Evolutionary conservation across 768 basidiomycete species (phyloP).

Genomic region (Amanita muscaria): DNA sequence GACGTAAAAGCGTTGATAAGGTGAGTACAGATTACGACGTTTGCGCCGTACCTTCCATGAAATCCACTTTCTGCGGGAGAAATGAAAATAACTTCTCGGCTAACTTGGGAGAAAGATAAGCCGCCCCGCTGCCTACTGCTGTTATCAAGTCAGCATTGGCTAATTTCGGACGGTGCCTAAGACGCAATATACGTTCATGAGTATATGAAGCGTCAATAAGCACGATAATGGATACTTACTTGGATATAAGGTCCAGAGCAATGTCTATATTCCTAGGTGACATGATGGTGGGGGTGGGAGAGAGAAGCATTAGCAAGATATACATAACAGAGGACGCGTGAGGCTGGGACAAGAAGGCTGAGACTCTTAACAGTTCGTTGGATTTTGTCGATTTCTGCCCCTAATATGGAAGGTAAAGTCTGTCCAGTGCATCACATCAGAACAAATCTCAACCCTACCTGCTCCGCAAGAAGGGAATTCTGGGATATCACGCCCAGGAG

Average conservation of each 20-base stretch:
- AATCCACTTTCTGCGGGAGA: slow-evolving; percentile 23
- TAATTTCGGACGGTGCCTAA: slow-evolving; percentile 39
- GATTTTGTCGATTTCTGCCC: slow-evolving; percentile 34
- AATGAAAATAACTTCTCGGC: slow-evolving; percentile 30
- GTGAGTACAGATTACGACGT: too few species aligned
- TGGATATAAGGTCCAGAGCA: neutral
- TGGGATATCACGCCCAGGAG: slow-evolving; percentile 39
- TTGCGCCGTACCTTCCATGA: slow-evolving; percentile 42
- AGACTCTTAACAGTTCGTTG: slow-evolving; percentile 34
- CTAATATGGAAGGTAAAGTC: too few species aligned
- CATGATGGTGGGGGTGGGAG: slow-evolving; percentile 44
- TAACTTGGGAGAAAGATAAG: slow-evolving; percentile 56
- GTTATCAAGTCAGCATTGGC: slow-evolving; percentile 45
- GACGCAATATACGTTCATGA: slow-evolving; percentile 33
- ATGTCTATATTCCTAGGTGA: slow-evolving; percentile 42
- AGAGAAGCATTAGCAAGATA: slow-evolving; percentile 42
- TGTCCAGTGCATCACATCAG: too few species aligned
- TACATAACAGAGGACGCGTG: slow-evolving; percentile 51
- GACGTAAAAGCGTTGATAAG: neutral
- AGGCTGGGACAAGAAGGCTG: slow-evolving; percentile 61
- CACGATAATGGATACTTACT: neutral
- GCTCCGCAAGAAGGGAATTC: slow-evolving; percentile 19
- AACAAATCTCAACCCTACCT: slow-evolving; percentile 23
- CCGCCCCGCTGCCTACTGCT: slow-evolving; percentile 44
- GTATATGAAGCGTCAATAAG: too few species aligned